These are phyloP conservation scores for Cytospora piceicola DNA, from an alignment of 2,329 filamentous ascomycete species.

Conservation along the genomic window DNA sequence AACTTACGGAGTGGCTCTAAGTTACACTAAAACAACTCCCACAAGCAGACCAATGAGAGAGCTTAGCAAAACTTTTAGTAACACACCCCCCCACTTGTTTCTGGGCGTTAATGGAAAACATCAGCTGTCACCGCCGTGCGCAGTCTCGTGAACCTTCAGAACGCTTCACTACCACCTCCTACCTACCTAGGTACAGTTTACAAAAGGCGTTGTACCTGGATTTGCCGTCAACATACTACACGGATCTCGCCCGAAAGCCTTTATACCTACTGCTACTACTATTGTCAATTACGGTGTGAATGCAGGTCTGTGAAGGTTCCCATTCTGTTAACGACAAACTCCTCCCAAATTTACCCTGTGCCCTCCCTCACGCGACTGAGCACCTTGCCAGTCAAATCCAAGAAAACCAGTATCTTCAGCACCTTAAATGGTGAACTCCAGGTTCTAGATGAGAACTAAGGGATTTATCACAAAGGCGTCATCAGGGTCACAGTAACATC, in stretches of 20 bases:
- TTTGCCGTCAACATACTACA: neutral
- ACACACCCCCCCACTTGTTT: neutral
- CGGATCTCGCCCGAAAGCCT: too few relatives aligned
- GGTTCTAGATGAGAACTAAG: too few relatives aligned
- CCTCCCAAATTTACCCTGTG: too few relatives aligned
- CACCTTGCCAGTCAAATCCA: neutral
- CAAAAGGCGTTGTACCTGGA: neutral
- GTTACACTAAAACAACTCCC: neutral
- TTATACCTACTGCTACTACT: too few relatives aligned
- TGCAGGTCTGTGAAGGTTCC: too few relatives aligned
- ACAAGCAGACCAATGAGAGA: constrained; percentile 1
- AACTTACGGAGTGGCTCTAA: neutral
- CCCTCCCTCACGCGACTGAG: too few relatives aligned
- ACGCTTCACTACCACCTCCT: neutral
- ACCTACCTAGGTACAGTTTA: too few relatives aligned
- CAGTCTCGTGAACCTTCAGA: too few relatives aligned
- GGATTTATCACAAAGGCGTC: neutral
- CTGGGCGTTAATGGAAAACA: neutral
- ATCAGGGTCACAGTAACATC: too few relatives aligned
- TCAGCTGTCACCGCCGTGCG: neutral
- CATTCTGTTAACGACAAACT: too few relatives aligned
- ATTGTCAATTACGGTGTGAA: too few relatives aligned
- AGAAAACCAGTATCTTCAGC: neutral
- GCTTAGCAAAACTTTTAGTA: neutral
- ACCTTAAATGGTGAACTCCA: too few relatives aligned